Base-by-base conservation (phyloP, 2,329 filamentous ascomycete genomes). In the Epichloe brachyelytri region DNA sequence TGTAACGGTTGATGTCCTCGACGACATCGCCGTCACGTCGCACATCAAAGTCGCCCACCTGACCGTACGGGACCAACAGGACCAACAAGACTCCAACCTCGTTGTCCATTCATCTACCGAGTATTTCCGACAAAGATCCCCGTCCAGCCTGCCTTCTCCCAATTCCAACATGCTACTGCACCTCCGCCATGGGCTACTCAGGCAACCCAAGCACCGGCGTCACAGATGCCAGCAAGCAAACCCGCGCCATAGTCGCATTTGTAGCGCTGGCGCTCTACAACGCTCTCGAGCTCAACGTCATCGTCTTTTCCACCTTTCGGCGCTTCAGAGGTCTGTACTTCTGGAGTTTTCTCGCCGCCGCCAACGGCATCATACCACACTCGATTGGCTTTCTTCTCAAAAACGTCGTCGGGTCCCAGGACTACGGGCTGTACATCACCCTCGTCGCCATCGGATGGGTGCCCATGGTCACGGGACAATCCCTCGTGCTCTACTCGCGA, bases 401-500 rank as follows among this genome's bases (percentile, higher is more conserved):
- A 55, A 61, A 58, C 17, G 60, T 63, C 19, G 63, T 56, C 20
- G 37, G 56, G 4, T 54, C 53, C 0, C 38, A 53, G 7, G 26
- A 52, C 26, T 55, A 50, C 20, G 52, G 45, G 26, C 34, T 53
- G 5, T 58, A 57, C 39, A 52, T 60, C 38, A 57, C 56, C 4
- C 49, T 60, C 41, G 58, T 59, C 19, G 57, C 57, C 14, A 43
- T 56, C 5, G 60, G 59, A 14, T 64, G 63, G 62, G 55, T 59
- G 4, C 56, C 52, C 2, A 79, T 82, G 75, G 72, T 82, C 0
- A 79, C 77, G 3, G 79, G 79, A 0, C 77, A 82, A 58, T 74
- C 74, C 0, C 56, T 82, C 7, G 79, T 83, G 1, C 66, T 83
- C 2, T 83, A 79, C 65, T 82, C 78, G 2, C 73, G 80, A 2